Conservation (phyloP, 2,329 filamentous ascomycete species). For the Plenodomus tracheiphilus region DNA sequence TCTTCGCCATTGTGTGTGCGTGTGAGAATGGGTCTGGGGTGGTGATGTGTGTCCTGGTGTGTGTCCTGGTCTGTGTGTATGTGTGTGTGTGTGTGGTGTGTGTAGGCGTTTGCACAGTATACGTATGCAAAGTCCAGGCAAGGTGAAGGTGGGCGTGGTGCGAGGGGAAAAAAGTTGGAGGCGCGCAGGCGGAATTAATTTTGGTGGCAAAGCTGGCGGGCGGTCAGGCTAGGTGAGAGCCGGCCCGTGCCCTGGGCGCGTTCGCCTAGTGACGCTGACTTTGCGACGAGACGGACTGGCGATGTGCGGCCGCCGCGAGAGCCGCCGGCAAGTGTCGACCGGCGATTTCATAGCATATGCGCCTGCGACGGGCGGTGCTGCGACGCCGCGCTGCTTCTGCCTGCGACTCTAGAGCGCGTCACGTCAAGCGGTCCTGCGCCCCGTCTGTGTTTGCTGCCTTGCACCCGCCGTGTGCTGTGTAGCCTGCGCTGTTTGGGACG, state of each 20-base stretch:
- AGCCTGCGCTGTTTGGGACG: neutral
- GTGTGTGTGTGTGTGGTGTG: constrained; percentile 1
- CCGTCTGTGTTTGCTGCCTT: no score
- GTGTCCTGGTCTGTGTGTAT: constrained; percentile 3
- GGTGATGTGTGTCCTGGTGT: no score
- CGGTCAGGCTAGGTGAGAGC: constrained; percentile 3
- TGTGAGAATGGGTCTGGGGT: constrained; percentile 8
- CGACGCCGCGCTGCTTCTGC: no score
- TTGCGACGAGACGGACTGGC: constrained; percentile 17
- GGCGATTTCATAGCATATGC: constrained; percentile 10
- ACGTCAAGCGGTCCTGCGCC: no score
- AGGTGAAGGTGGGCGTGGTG: constrained; percentile 1
- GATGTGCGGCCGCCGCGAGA: constrained; percentile 28
- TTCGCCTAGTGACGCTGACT: constrained; percentile 33
- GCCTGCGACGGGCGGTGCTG: neutral
- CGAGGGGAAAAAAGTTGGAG: constrained; percentile 13
- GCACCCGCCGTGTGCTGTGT: no score
- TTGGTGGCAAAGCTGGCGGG: constrained; percentile 21
- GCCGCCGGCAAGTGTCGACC: constrained; percentile 26
- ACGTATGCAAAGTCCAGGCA: neutral
- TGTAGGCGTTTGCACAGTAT: constrained; percentile 3
- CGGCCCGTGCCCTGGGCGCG: constrained; percentile 19
- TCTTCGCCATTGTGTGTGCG: constrained; percentile 75
- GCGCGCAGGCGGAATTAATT: constrained; percentile 17
- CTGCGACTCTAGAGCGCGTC: no score